Evolutionary conservation across 371 early-diverging fungal species (phyloP), one percentile per base, ranked within the genome.

Genomic region (Rhizoclosmatium hyalinum): DNA sequence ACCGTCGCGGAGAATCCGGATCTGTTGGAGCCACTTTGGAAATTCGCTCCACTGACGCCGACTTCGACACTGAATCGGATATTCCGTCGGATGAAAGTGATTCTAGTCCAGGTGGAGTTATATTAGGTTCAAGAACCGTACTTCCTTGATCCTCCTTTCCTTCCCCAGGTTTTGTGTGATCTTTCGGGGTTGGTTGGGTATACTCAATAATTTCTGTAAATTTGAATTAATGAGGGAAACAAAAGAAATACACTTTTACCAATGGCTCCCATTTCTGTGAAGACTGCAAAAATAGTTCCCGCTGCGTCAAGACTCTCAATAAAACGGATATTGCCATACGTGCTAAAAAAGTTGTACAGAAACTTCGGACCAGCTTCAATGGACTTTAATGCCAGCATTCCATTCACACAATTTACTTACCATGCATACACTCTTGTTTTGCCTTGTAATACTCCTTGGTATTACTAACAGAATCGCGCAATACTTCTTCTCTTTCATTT

Each of bases 381-480:
- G 41, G 0, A 64, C 12, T 64, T 8, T 14, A n/a, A 44, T 2
- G 21, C 61, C 21, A 12, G 10, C 12, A 41, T 12, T 12, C 2
- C 32, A 32, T 32, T 32, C 32, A 32, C 32, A 32, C 32, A 32
- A 32, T 10, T 58, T 58, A 58, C 8, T 47, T 66, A 50, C 66
- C 66, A 5, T 50, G 50, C 66, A 50, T 66, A 24, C 66, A 66
- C 50, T 66, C 66, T 39, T 66, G 66, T 32, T 66, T 66, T 44
- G 46, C 66, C n/a, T 47, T 44, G 39, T 47, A 66, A 44, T n/a
- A 66, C 12, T 50, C 43, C 14, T 24, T 45, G 2, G 66, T 66
- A 50, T 50, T 45, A 46, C 14, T 21, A 4, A 66, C 53, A 17
- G 66, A 10, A 17, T 66, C 66, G 6, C 21, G 12, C n/a, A 66